These are phyloP conservation scores for Blastocystis sp. DNA, from an alignment of 352 stramenopile species.

Conservation along the genomic window DNA sequence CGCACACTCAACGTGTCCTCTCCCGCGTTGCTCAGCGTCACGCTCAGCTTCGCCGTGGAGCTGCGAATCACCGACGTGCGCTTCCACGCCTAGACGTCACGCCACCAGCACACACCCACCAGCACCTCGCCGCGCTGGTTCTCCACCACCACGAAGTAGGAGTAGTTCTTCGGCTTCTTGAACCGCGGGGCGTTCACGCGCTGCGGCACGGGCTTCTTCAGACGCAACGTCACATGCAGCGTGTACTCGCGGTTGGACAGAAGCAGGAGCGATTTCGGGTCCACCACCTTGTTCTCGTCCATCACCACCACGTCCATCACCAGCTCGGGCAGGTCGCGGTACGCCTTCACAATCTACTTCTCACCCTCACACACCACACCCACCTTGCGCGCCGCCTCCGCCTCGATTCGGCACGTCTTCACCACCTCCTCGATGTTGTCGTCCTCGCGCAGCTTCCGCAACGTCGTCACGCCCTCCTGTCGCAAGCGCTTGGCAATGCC, in stretches of 20 bases:
- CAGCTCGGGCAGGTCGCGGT: slow-evolving; percentile 34
- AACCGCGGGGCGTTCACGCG: slow-evolving; percentile 60
- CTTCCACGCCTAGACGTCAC: slow-evolving; percentile 41
- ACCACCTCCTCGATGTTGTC: not conserved
- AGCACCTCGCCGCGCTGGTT: slow-evolving; percentile 5
- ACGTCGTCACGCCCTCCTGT: slow-evolving; percentile 17
- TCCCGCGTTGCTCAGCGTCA: not conserved
- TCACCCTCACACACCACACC: not conserved
- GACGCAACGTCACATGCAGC: not conserved
- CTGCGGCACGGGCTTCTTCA: slow-evolving; percentile 40
- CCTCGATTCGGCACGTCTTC: not conserved
- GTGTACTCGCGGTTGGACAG: slow-evolving; percentile 34
- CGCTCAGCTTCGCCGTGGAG: not conserved
- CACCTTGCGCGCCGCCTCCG: not conserved
- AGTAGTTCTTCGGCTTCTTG: slow-evolving; percentile 70
- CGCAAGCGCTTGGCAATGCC: slow-evolving; percentile 35
- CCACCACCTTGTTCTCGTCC: slow-evolving; percentile 8
- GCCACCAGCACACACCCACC: not conserved
- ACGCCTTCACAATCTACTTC: slow-evolving; percentile 51
- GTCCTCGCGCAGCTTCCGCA: slow-evolving; percentile 29
- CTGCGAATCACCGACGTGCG: slow-evolving; percentile 38
- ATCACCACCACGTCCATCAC: not conserved
- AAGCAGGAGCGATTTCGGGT: not conserved
- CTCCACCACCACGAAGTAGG: slow-evolving; percentile 42
- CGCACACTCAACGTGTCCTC: slow-evolving; percentile 1